phyloP scores from a whole-genome alignment of 306 rosid genomes.

The Cucumis hystrix region DNA sequence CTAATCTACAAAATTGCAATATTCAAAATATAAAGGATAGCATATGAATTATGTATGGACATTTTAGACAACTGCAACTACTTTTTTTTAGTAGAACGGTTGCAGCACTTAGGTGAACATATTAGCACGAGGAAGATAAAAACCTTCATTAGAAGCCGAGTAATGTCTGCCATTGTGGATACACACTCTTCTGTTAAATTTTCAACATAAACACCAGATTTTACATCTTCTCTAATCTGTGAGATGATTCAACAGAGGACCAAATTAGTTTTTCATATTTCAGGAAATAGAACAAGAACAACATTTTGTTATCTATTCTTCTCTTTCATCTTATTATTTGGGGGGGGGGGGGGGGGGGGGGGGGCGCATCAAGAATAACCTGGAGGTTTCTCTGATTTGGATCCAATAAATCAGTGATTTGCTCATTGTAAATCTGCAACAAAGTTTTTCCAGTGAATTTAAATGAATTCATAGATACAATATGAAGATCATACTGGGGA shows the following conservation, averaged over 20 bases:
- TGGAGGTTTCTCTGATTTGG: constrained; percentile 78
- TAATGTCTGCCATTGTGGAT: constrained; percentile 55
- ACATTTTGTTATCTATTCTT: background rate
- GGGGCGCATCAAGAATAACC: constrained; percentile 18
- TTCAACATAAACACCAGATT: constrained; percentile 97
- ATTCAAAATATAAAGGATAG: background rate
- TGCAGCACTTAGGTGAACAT: background rate
- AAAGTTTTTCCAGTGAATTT: constrained; percentile 13
- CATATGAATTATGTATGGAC: background rate
- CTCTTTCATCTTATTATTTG: background rate
- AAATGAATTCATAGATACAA: constrained; percentile 8
- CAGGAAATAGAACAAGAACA: background rate
- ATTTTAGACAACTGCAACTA: background rate
- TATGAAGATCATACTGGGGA: constrained; percentile 2
- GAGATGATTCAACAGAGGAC: constrained; percentile 6
- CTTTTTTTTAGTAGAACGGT: background rate
- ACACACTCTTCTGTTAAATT: constrained; percentile 82
- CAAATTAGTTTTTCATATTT: constrained; percentile 7
- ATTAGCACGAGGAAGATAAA: constrained; percentile 4
- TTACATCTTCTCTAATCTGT: constrained; percentile 97
- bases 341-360: too few relatives aligned
- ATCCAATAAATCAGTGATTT: constrained; percentile 85
- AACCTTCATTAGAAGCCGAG: constrained; percentile 74
- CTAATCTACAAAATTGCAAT: background rate
- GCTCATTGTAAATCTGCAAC: constrained; percentile 95